phyloP scores from a whole-genome alignment of 2,329 filamentous ascomycete genomes.

The Bipolaris oryzae region DNA sequence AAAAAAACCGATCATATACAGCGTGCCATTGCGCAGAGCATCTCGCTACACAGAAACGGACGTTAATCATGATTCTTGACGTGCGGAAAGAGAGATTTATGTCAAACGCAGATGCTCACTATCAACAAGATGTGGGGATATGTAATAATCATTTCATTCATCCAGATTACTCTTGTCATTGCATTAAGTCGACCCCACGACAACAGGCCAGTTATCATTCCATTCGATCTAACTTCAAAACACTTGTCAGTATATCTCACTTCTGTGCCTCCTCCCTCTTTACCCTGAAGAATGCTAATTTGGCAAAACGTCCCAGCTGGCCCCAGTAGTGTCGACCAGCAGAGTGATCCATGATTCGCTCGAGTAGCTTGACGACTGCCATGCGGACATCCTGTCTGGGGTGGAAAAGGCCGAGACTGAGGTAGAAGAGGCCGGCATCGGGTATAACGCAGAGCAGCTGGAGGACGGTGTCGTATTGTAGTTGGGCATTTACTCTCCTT shows the following conservation, averaged over 20 bases:
- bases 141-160: slow-evolving; percentile 1
- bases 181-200: background rate
- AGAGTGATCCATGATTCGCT: slow-evolving; percentile 82
- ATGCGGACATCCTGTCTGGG: slow-evolving; percentile 79
- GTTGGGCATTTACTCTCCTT: slow-evolving; percentile 30
- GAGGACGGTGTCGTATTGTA: slow-evolving; percentile 49
- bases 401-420: slow-evolving; percentile 91
- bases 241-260: background rate
- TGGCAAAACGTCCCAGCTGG: slow-evolving; percentile 83
- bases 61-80: too few species aligned
- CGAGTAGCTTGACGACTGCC: slow-evolving; percentile 78
- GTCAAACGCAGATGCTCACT: background rate
- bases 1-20: too few species aligned
- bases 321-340: slow-evolving; percentile 94
- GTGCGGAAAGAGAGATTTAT: background rate
- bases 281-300: slow-evolving; percentile 81
- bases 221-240: background rate
- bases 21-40: too few species aligned
- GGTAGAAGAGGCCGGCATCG: slow-evolving; percentile 87
- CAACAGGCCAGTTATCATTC: background rate
- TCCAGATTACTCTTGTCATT: background rate
- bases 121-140: background rate
- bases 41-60: too few species aligned
- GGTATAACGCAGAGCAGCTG: slow-evolving; percentile 80
- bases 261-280: slow-evolving; percentile 62